phyloP scores from a whole-genome alignment of 352 stramenopile genomes.

The Phytophthora pinifolia region DNA sequence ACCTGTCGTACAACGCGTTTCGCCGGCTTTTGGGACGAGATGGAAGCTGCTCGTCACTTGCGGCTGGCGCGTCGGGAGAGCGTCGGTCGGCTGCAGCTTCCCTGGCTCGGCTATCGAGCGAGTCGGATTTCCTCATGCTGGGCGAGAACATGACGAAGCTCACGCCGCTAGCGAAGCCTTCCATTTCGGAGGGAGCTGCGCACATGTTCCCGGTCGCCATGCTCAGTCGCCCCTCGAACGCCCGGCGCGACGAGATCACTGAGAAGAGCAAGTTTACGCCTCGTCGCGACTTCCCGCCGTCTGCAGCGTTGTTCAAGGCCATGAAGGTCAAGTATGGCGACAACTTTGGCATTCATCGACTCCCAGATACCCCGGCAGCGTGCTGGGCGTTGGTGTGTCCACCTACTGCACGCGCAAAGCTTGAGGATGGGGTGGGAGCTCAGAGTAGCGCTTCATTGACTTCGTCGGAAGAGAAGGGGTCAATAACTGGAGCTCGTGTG shows the following conservation, averaged over 20 bases:
- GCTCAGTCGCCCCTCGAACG: conserved; percentile 54
- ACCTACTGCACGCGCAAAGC: conserved; percentile 55
- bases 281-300: conserved; percentile 79
- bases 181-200: conserved; percentile 63
- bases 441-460: conserved; percentile 7
- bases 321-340: conserved; percentile 85
- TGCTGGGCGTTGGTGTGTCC: conserved; percentile 80
- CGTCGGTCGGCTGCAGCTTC: conserved; percentile 12
- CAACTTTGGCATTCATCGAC: conserved; percentile 67
- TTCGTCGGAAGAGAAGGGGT: conserved; percentile 11
- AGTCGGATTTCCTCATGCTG: conserved; percentile 53
- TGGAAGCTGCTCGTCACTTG: conserved; percentile 26
- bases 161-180: conserved; percentile 45
- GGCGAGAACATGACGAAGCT: conserved; percentile 72
- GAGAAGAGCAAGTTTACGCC: conserved; percentile 83
- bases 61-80: conserved; percentile 10
- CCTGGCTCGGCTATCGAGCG: conserved; percentile 41
- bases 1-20: conserved; percentile 52
- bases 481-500: conserved; percentile 3
- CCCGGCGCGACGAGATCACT: conserved; percentile 69
- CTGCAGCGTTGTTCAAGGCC: conserved; percentile 82
- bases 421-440: conserved; percentile 41
- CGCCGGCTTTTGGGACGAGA: conserved; percentile 40
- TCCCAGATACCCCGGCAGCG: conserved; percentile 72
- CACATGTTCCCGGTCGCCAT: conserved; percentile 77